These are phyloP conservation scores for Penicillium sp. DNA, from an alignment of 2,329 filamentous ascomycete genomes.

Conservation along the genomic window DNA sequence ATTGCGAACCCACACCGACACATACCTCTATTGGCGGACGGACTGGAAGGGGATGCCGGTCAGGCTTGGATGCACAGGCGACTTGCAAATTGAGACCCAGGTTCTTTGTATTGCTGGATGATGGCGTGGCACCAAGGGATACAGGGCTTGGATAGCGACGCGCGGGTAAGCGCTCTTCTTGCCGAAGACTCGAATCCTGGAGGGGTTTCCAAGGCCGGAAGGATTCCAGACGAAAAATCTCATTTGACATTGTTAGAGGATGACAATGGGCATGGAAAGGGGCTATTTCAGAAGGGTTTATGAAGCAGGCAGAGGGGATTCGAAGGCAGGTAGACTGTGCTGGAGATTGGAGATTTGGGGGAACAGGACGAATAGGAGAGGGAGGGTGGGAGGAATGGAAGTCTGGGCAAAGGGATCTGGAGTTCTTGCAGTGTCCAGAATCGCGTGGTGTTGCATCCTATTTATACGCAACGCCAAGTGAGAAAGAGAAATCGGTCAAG, in stretches of 20 bases:
- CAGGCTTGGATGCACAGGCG: not conserved
- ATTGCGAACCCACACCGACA: conserved; percentile 6
- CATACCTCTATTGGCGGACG: conserved; percentile 16
- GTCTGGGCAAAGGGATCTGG: not conserved
- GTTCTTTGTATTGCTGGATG: conserved; percentile 9
- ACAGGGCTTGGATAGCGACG: conserved; percentile 19
- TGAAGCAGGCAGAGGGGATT: not conserved
- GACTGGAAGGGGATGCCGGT: conserved; percentile 16
- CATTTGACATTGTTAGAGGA: conserved; percentile 7
- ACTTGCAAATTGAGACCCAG: not conserved
- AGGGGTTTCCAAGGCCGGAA: conserved; percentile 18
- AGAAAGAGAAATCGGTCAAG: not conserved
- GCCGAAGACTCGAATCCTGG: conserved; percentile 7
- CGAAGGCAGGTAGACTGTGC: not conserved
- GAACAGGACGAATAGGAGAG: not conserved
- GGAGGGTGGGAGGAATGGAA: not conserved
- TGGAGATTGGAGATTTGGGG: not conserved
- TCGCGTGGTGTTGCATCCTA: not conserved
- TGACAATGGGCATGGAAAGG: not conserved
- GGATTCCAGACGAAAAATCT: conserved; percentile 17
- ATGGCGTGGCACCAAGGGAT: conserved; percentile 10
- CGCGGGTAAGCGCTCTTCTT: conserved; percentile 9
- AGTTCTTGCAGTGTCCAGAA: not conserved
- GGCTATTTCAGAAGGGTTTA: not conserved
- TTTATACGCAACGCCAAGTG: not conserved